phyloP scores from a whole-genome alignment of 2,329 filamentous ascomycete species.

The Ophiosphaerella korrae region DNA sequence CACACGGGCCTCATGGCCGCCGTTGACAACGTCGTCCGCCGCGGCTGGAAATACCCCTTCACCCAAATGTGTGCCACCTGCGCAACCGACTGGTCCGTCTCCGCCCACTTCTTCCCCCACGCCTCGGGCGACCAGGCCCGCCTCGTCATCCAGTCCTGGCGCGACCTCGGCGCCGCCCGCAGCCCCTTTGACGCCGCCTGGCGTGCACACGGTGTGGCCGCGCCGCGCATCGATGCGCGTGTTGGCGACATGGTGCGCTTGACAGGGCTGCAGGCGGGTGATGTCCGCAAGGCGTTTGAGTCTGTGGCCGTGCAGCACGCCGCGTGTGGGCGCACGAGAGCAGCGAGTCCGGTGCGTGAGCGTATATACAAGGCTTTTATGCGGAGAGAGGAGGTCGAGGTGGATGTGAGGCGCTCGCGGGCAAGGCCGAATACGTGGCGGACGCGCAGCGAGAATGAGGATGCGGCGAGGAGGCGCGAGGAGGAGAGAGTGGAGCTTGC shows the following conservation, averaged over 20 bases:
- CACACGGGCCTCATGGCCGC: conserved; percentile 29
- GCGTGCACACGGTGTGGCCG: conserved; percentile 34
- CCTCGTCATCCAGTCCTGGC: conserved; percentile 28
- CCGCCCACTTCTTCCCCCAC: conserved; percentile 4
- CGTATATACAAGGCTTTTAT: conserved; percentile 18
- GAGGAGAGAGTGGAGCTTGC: conserved; percentile 10
- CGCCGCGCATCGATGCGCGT: neutral
- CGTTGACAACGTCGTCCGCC: conserved; percentile 25
- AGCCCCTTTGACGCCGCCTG: conserved; percentile 33
- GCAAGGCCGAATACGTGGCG: conserved; percentile 15
- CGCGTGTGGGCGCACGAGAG: neutral
- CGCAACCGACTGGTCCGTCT: conserved; percentile 33
- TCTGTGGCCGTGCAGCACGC: neutral
- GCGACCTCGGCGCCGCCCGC: conserved; percentile 30
- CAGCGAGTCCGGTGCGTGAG: neutral
- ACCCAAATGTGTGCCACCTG: conserved; percentile 30
- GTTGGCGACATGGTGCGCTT: conserved; percentile 7
- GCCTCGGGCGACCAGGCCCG: conserved; percentile 15
- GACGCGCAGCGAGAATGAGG: conserved; percentile 19
- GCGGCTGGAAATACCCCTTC: conserved; percentile 19
- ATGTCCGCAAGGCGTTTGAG: conserved; percentile 28
- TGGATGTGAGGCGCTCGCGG: conserved; percentile 13
- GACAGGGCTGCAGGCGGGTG: conserved; percentile 14
- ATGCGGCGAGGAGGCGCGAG: conserved; percentile 7
- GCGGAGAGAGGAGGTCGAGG: conserved; percentile 1